Evolutionary conservation across 164 flowering plant genomes (phyloP), one percentile per base, ranked within the genome.

Genomic region (Amborella trichopoda): DNA sequence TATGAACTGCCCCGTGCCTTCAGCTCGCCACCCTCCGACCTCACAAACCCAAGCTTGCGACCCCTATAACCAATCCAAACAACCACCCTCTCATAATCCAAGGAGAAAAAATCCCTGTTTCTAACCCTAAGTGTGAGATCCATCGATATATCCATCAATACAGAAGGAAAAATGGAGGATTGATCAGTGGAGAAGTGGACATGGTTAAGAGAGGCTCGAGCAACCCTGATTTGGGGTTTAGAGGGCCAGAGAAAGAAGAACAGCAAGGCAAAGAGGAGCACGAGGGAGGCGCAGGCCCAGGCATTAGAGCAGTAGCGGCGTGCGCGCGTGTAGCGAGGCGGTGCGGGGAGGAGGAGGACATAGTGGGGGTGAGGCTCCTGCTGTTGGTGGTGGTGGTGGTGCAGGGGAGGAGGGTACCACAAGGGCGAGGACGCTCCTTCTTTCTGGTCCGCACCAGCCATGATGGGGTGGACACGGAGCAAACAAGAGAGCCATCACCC

Each of bases 31-130:
- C 67, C 79, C 0, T 50, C 48, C 2, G 95, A 74, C 10, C 28
- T 65, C 44, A 80, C 84, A 46, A 58, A 62, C 37, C 96, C 96
- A 6, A 88, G 68, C 52, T 23, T 36, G 64, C 52, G 66, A 58
- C 91, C 94, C 5, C 94, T 57, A 55, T 87, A 91, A 19, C 62
- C 73, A 4, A 88, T 64, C 53, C 72, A 59, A 23, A 77, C 84
- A 26, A 16, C 19, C 11, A 90, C 54, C 1, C 70, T 56, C 1
- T 44, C 22, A 60, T 75, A 86, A 21, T 68, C 49, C 23, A 91
- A 49, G 21, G 87, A 78, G 68, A 71, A 83, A 59, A 83, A 52
- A 46, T 75, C 86, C 4, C 48, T 50, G 58, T 87, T 87, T 3
- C 59, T 64, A 9, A 83, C 77, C 53, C 54, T 64, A 17, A 83